Base-by-base conservation (phyloP, 306 rosid species). In the Pueraria montana region DNA sequence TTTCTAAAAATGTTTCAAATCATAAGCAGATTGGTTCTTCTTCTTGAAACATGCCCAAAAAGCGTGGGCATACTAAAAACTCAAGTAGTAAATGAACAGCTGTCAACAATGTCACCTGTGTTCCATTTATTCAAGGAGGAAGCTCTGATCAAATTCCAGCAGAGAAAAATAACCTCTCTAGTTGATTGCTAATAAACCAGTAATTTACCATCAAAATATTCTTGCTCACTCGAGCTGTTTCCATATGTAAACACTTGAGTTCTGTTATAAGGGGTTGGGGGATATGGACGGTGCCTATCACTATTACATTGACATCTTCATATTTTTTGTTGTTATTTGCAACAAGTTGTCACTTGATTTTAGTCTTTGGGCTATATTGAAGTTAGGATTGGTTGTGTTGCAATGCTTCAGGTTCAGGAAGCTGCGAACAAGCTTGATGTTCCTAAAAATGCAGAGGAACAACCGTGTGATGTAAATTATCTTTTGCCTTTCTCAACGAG, bases 331-430 rank as follows among this genome's bases (percentile, higher is more conserved):
- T 76, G 76, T 46, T 46, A 53, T 56, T 62, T 73, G 24, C 46
- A 50, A 69, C 72, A 77, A 59, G 75, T 32, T 59, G 36, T 42
- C 64, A 20, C 45, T 32, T 71, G 58, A 34, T 65, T 84, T 84
- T 63, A 73, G 38, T 55, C 61, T 67, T 80, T 63, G 77, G 63
- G 72, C 30, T 82, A 52, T 71, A 56, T 27, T 79, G 79, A 80
- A 79, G 48, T 80, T 69, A 48, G 72, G 67, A 78, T 82, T 83
- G 79, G 46, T 63, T 83, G 63, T 64, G 69, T 71, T 81, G 43
- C 65, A 70, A 71, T 88, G 76, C 59, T 87, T 86, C 86, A 87
- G 90, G 89, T 86, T 88, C 83, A 87, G 81, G 84, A 68, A 23
- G 73, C 61, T 69, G 88, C 83, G 68, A 77, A 77, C 65, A 78